phyloP scores from a whole-genome alignment of 2,329 filamentous ascomycete species.

The Cladosporium sp. region DNA sequence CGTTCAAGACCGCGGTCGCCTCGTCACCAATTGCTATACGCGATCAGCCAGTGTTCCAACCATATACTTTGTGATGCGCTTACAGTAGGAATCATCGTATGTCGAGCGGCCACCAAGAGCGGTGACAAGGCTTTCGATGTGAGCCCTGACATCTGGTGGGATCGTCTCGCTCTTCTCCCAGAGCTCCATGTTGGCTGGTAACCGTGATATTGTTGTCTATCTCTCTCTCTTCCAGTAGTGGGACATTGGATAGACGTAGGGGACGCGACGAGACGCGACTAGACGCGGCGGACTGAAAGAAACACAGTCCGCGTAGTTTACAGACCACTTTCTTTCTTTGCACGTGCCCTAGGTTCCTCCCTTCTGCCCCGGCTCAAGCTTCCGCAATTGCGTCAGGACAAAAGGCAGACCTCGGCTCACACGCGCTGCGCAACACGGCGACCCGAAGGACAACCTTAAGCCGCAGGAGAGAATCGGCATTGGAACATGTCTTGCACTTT shows the following conservation, averaged over 20 bases:
- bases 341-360: neutral
- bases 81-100: conserved; percentile 57
- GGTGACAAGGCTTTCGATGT: conserved; percentile 90
- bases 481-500: neutral
- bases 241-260: neutral
- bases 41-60: neutral
- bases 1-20: conserved; percentile 84
- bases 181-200: conserved; percentile 28
- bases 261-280: conserved; percentile 15
- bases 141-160: conserved; percentile 88
- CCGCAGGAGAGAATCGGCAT: conserved; percentile 3
- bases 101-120: conserved; percentile 60
- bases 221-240: neutral
- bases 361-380: neutral
- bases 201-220: neutral
- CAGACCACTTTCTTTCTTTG: neutral
- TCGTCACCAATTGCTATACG: conserved; percentile 75
- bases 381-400: neutral
- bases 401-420: conserved; percentile 8
- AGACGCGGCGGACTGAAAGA: neutral
- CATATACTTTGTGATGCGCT: neutral
- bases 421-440: neutral
- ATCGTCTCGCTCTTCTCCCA: conserved; percentile 50
- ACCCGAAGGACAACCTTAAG: neutral
- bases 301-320: neutral